Percentiles rank a stretch among this genome's conserved stretches.
Evolutionary conservation across 371 early-diverging fungal genomes (phyloP).

Genomic region (Astathelohania contejeani): DNA sequence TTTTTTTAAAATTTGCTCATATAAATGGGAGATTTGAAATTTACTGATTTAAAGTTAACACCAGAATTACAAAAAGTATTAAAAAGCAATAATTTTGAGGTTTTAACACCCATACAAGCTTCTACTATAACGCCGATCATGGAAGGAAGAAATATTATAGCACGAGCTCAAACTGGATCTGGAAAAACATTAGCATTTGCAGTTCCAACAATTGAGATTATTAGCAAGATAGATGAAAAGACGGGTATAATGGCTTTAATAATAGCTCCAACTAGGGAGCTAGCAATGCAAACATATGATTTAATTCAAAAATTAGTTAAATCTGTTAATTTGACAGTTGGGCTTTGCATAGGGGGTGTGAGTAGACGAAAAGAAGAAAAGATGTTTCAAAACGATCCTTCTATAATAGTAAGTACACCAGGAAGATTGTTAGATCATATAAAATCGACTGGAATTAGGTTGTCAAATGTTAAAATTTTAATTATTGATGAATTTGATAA

Average conservation of each 20-base stretch:
- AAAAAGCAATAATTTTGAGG: conserved; percentile 24
- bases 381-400: conserved; percentile 29
- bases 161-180: conserved; percentile 92
- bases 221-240: conserved; percentile 72
- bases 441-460: conserved; percentile 15
- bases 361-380: conserved; percentile 29
- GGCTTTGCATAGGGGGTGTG: conserved; percentile 22
- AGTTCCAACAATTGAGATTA: conserved; percentile 76
- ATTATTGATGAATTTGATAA: conserved; percentile 51
- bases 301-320: conserved; percentile 23
- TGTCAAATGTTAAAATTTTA: conserved; percentile 30
- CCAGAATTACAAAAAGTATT: conserved; percentile 13
- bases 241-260: conserved; percentile 77
- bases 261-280: conserved; percentile 71
- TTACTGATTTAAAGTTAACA: conserved; percentile 27
- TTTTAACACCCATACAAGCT: conserved; percentile 63
- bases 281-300: conserved; percentile 63
- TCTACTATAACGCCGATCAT: conserved; percentile 74
- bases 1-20: too few species aligned
- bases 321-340: not conserved
- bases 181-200: conserved; percentile 94
- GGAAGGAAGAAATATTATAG: conserved; percentile 85
- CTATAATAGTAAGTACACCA: conserved; percentile 50
- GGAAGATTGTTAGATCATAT: conserved; percentile 43
- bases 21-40: too few species aligned